These are phyloP conservation scores for Fusarium temperatum DNA, from an alignment of 2,329 filamentous ascomycete genomes.

Conservation along the genomic window DNA sequence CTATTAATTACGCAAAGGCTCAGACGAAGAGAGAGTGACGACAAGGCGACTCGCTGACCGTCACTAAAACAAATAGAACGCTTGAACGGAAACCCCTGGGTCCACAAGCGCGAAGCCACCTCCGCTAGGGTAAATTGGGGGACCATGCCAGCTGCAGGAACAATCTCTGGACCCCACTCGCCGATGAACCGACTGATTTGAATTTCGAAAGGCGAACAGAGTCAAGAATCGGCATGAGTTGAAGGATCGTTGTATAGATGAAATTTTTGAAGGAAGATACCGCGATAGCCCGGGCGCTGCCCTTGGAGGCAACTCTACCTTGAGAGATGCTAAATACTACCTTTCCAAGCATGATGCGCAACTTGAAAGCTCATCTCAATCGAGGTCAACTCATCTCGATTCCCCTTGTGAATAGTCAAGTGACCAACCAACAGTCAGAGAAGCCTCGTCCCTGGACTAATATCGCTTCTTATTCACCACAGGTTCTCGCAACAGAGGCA, in stretches of 20 bases:
- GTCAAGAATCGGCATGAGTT: constrained; percentile 6
- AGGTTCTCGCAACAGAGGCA: constrained; percentile 7
- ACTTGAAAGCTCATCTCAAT: constrained; percentile 31
- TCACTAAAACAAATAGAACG: constrained; percentile 26
- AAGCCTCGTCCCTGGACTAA: constrained; percentile 27
- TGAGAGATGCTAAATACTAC: not conserved
- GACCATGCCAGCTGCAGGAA: constrained; percentile 44
- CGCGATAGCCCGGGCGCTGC: not conserved
- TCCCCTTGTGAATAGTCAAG: constrained; percentile 14
- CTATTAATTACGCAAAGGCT: constrained; percentile 4
- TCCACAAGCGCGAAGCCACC: constrained; percentile 29
- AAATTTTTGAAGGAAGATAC: not conserved
- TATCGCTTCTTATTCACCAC: constrained; percentile 34
- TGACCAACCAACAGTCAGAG: constrained; percentile 29
- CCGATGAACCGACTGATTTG: constrained; percentile 38
- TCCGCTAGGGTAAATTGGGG: constrained; percentile 37
- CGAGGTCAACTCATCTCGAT: constrained; percentile 7
- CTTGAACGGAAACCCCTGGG: constrained; percentile 7
- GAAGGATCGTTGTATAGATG: constrained; percentile 6
- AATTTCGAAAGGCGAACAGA: constrained; percentile 11
- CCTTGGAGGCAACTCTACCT: not conserved
- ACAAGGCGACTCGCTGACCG: not conserved
- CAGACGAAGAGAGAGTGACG: constrained; percentile 9
- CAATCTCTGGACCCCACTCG: constrained; percentile 43
- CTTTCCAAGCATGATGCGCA: not conserved